These are phyloP conservation scores for Dendrobium chrysotoxum DNA, from an alignment of 106 monocot genomes.

Conservation along the genomic window DNA sequence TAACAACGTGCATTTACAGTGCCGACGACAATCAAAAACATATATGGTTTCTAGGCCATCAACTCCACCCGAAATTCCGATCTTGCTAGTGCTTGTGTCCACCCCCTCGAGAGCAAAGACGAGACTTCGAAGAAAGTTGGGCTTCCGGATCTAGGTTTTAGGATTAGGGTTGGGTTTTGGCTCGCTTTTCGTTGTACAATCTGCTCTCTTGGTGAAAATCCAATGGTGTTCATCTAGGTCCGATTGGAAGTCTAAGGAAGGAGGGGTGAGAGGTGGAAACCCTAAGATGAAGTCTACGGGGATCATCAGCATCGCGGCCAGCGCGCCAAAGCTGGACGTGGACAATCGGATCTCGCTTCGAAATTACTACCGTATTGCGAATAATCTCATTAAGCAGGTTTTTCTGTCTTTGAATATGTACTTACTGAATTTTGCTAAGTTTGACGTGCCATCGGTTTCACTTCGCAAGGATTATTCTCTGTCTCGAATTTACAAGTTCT, in stretches of 20 bases:
- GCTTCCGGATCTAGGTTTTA: not conserved
- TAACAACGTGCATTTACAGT: no score
- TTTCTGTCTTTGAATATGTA: not conserved
- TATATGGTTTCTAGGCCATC: no score
- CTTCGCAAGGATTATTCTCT: not conserved
- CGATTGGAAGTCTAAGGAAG: not conserved
- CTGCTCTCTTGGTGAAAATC: not conserved
- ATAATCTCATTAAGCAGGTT: constrained; percentile 78
- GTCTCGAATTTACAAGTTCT: not conserved
- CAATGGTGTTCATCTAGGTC: not conserved
- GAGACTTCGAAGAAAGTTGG: not conserved
- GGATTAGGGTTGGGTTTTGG: not conserved
- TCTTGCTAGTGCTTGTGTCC: no score
- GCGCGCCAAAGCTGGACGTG: constrained; percentile 48
- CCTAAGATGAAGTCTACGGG: constrained; percentile 26
- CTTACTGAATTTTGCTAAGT: not conserved
- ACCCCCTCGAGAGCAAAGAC: not conserved
- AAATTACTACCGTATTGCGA: constrained; percentile 77
- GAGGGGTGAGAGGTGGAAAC: constrained; percentile 2
- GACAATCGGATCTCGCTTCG: constrained; percentile 81
- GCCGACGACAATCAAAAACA: no score
- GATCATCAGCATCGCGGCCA: constrained; percentile 54
- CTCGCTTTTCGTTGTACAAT: not conserved
- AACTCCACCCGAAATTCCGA: no score
- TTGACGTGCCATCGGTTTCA: not conserved